Evolutionary conservation across 176 grass and related monocot genomes (phyloP).

Genomic region (Ensete glaucum): DNA sequence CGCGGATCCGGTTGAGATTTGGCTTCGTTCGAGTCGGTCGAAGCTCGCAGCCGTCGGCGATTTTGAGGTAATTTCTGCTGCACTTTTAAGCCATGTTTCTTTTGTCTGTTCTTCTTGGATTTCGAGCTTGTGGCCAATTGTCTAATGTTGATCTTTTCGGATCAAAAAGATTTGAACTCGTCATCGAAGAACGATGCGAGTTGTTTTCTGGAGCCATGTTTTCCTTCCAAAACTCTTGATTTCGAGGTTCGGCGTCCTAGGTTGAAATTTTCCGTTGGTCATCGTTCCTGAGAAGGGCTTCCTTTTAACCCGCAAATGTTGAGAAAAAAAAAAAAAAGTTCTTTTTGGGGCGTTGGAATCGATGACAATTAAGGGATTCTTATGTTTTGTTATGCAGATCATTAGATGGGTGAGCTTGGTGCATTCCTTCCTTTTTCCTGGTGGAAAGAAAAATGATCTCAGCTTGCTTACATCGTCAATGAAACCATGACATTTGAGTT

Average conservation of each 20-base stretch:
- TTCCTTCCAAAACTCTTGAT: neutral
- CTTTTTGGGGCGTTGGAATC: no score
- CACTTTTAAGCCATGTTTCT: neutral
- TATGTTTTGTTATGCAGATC: neutral
- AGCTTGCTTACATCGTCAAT: neutral
- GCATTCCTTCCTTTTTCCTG: neutral
- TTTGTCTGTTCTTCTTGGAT: neutral
- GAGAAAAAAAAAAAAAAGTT: no score
- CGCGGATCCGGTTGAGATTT: neutral
- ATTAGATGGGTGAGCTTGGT: neutral
- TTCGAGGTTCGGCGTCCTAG: neutral
- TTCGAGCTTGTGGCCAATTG: neutral
- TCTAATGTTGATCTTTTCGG: neutral
- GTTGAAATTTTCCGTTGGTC: neutral
- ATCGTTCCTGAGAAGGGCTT: neutral
- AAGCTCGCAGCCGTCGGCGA: neutral
- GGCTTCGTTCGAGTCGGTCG: neutral
- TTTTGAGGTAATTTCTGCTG: neutral
- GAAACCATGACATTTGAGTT: neutral
- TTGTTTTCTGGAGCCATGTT: neutral
- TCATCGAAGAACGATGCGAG: neutral
- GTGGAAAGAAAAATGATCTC: neutral
- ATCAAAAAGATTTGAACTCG: no score
- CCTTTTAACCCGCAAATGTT: neutral
- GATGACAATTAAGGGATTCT: neutral